These are phyloP conservation scores for Cladosporium halotolerans DNA, from an alignment of 2,329 filamentous ascomycete species.

Conservation along the genomic window DNA sequence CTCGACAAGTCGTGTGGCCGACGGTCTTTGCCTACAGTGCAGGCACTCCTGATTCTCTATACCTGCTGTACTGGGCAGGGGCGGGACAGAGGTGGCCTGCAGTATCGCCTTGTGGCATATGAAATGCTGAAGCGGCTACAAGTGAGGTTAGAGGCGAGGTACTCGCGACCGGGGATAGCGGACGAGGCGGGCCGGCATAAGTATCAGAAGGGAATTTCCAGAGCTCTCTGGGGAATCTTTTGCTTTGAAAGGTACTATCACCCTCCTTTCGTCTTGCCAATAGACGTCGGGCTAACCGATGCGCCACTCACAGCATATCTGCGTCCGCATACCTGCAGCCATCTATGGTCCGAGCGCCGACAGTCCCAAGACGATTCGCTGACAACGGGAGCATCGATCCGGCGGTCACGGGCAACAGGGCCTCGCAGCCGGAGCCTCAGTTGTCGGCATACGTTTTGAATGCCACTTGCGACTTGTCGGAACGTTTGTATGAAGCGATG, in stretches of 20 bases:
- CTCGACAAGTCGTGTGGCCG: conserved; percentile 1
- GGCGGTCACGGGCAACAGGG: conserved; percentile 2
- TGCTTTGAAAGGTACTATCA: conserved; percentile 8
- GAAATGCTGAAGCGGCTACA: conserved; percentile 10
- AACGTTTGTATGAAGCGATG: conserved; percentile 6
- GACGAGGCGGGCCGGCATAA: conserved; percentile 1
- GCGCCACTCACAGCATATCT: neutral
- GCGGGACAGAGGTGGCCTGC: conserved; percentile 8
- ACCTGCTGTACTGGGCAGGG: conserved; percentile 8
- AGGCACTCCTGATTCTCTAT: conserved; percentile 6
- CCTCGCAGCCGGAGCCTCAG: conserved; percentile 7
- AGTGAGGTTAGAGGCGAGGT: conserved; percentile 1
- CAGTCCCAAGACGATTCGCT: conserved; percentile 3
- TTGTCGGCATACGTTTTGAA: conserved; percentile 8
- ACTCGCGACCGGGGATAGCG: neutral
- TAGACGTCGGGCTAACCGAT: neutral
- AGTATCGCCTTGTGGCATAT: conserved; percentile 8
- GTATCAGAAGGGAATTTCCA: conserved; percentile 6
- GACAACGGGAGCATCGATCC: conserved; percentile 10
- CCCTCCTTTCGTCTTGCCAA: neutral
- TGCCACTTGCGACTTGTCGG: conserved; percentile 7
- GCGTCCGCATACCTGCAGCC: conserved; percentile 10
- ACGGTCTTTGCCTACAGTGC: conserved; percentile 2
- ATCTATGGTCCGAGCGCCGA: conserved; percentile 2
- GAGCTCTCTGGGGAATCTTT: conserved; percentile 8